phyloP scores from a whole-genome alignment of 2,329 filamentous ascomycete genomes.

The Colletotrichum sidae region DNA sequence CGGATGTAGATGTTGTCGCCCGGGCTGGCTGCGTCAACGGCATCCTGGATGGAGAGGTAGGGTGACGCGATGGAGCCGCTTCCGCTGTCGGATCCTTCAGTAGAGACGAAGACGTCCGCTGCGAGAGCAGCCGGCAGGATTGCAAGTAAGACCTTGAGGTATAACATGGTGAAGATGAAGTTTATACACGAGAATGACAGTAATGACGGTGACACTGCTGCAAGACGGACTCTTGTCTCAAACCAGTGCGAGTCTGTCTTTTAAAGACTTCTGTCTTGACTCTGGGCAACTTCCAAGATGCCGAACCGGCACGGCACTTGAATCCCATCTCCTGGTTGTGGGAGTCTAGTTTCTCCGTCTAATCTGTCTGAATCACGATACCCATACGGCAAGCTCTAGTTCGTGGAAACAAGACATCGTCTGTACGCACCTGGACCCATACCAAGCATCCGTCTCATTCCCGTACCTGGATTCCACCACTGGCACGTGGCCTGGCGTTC shows the following conservation, averaged over 20 bases:
- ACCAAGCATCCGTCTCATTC: constrained; percentile 1
- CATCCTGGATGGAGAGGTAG: constrained; percentile 58
- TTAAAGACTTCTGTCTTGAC: not conserved
- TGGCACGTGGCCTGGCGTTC: not conserved
- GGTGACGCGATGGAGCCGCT: constrained; percentile 53
- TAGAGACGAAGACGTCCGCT: constrained; percentile 57
- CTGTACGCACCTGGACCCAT: not conserved
- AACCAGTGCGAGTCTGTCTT: too few species aligned
- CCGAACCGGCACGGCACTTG: constrained; percentile 3
- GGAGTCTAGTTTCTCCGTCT: not conserved
- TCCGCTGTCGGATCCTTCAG: constrained; percentile 51
- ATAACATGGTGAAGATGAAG: constrained; percentile 1
- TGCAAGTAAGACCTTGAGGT: constrained; percentile 17
- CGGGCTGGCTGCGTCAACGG: constrained; percentile 55
- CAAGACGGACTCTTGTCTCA: too few species aligned
- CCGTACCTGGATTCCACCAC: constrained; percentile 11
- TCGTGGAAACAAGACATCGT: constrained; percentile 8
- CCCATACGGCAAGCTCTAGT: not conserved
- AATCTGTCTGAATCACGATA: not conserved
- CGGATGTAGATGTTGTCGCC: constrained; percentile 53
- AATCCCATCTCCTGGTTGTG: not conserved
- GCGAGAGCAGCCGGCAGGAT: constrained; percentile 36
- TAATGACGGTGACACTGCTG: not conserved
- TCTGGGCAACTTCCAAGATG: not conserved
- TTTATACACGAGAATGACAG: not conserved